Evolutionary conservation across 306 rosid genomes (phyloP).

Genomic region (Cicer pinnatifidum): DNA sequence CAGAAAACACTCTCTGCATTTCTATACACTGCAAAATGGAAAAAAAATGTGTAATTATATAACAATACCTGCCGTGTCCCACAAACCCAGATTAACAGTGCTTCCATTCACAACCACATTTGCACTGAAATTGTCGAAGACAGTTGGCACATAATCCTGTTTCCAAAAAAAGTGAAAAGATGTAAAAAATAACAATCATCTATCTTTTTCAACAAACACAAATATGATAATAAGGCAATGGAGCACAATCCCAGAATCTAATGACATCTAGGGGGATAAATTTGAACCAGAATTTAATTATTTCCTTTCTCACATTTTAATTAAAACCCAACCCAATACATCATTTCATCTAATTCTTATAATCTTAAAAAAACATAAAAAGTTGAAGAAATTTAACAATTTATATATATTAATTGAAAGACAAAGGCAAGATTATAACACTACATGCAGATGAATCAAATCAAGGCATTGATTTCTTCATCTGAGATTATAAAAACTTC

Average conservation of each 20-base stretch:
- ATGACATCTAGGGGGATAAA: slow-evolving; percentile 2
- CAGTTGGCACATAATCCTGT: slow-evolving; percentile 98
- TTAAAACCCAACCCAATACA: not conserved
- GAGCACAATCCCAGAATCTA: not conserved
- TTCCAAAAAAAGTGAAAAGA: slow-evolving; percentile 48
- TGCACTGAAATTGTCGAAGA: slow-evolving; percentile 97
- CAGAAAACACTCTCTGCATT: slow-evolving; percentile 19
- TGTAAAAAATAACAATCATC: slow-evolving; percentile 7
- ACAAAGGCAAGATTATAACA: not conserved
- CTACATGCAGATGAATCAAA: slow-evolving; percentile 34
- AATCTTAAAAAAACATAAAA: slow-evolving; percentile 7
- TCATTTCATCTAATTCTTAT: slow-evolving; percentile 13
- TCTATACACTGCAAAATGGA: not conserved
- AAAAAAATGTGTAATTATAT: slow-evolving; percentile 11
- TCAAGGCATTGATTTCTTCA: slow-evolving; percentile 40
- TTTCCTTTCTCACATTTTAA: not conserved
- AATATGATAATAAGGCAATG: not conserved
- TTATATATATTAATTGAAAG: not conserved
- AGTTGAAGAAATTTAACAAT: slow-evolving; percentile 5
- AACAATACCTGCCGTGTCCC: slow-evolving; percentile 96
- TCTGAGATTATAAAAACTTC: not conserved
- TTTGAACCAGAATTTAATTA: slow-evolving; percentile 3
- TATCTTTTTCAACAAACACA: slow-evolving; percentile 29
- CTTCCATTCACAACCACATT: slow-evolving; percentile 96
- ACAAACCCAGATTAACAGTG: slow-evolving; percentile 94